Percentiles rank a stretch among this genome's conserved stretches.
These are phyloP conservation scores for Halenospora varia DNA, from an alignment of 495 filamentous ascomycete genomes.

Conservation along the genomic window DNA sequence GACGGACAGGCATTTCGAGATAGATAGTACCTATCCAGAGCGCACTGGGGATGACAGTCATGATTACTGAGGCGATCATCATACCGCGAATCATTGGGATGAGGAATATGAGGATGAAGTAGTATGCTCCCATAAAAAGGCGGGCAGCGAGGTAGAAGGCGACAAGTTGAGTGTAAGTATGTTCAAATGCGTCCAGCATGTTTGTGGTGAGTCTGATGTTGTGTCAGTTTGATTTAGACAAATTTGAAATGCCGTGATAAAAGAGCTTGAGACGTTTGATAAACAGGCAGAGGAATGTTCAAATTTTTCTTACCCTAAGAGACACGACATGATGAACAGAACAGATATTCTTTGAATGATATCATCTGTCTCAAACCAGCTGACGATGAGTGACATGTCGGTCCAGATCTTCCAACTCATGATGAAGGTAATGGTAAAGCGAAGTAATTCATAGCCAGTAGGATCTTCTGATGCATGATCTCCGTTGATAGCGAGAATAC, in stretches of 20 bases:
- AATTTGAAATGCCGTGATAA: no score
- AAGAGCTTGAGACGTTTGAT: no score
- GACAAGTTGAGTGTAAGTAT: slow-evolving; percentile 49
- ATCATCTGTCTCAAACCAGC: slow-evolving; percentile 58
- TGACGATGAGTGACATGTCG: slow-evolving; percentile 45
- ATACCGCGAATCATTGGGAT: slow-evolving; percentile 50
- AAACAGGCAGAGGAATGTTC: no score
- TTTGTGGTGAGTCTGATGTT: slow-evolving; percentile 46
- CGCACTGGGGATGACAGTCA: slow-evolving; percentile 34
- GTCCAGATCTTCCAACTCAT: slow-evolving; percentile 59
- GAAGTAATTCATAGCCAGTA: slow-evolving; percentile 42
- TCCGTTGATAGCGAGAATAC: slow-evolving; percentile 56
- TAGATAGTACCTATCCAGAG: slow-evolving; percentile 53
- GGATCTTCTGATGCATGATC: slow-evolving; percentile 49
- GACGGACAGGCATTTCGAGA: slow-evolving; percentile 37
- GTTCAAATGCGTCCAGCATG: slow-evolving; percentile 45
- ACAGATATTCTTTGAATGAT: slow-evolving; percentile 49
- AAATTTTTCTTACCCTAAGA: slow-evolving; percentile 41
- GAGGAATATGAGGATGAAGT: slow-evolving; percentile 35
- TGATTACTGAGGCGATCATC: slow-evolving; percentile 42
- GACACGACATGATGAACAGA: slow-evolving; percentile 49
- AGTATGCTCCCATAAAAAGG: slow-evolving; percentile 43
- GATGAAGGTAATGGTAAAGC: slow-evolving; percentile 51
- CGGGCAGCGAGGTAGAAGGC: slow-evolving; percentile 52
- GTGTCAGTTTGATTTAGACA: no score